Evolutionary conservation across 2,329 filamentous ascomycete species (phyloP).

Genomic region (Fusarium caatingaense): DNA sequence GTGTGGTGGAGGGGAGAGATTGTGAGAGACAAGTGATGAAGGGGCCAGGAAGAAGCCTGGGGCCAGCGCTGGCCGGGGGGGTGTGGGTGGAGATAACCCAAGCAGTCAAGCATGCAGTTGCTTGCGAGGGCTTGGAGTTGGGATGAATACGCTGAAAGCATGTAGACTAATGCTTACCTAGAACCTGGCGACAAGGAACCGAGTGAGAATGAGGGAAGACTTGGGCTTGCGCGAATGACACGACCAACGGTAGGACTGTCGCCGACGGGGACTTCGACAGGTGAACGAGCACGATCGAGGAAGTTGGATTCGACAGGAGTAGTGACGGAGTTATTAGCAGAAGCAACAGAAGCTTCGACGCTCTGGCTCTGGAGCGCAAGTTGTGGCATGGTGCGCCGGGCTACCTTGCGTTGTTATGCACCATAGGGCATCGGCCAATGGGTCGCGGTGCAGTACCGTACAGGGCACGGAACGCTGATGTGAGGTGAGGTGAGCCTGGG

Average conservation of each 20-base stretch:
- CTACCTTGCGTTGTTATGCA: conserved; percentile 48
- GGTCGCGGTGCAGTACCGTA: conserved; percentile 22
- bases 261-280: conserved; percentile 47
- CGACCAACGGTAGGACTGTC: conserved; percentile 62
- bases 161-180: conserved; percentile 44
- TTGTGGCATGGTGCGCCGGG: conserved; percentile 63
- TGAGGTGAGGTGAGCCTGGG: conserved; percentile 27
- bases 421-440: conserved; percentile 47
- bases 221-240: conserved; percentile 43
- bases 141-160: conserved; percentile 33
- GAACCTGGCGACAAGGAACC: conserved; percentile 42
- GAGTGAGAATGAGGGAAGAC: conserved; percentile 30
- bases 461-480: conserved; percentile 36
- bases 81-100: conserved; percentile 40
- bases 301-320: conserved; percentile 28
- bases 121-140: conserved; percentile 26
- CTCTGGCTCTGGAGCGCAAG: conserved; percentile 57
- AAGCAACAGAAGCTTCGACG: conserved; percentile 52
- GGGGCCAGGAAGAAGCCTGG: conserved; percentile 38
- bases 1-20: conserved; percentile 40
- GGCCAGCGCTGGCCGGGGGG: conserved; percentile 33
- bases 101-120: conserved; percentile 18
- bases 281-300: conserved; percentile 32
- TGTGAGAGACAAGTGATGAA: conserved; percentile 42
- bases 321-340: conserved; percentile 27